phyloP scores from a whole-genome alignment of 768 basidiomycete genomes.

The Neoboletus subvelutipes region DNA sequence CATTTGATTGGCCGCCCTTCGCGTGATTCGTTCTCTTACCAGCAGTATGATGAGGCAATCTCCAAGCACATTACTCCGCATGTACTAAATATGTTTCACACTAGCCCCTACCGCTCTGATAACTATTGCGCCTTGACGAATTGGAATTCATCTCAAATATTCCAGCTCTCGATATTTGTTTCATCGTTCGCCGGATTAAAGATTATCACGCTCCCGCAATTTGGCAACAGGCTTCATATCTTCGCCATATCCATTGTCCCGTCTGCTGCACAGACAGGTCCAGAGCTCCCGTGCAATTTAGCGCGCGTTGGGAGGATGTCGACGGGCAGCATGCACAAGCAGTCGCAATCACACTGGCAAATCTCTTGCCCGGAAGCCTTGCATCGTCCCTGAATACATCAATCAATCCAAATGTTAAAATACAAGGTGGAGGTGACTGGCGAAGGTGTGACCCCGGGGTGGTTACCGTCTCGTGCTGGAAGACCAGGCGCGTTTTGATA shows the following conservation, averaged over 20 bases:
- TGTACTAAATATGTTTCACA: no score
- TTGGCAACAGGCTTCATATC: conserved; percentile 42
- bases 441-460: conserved; percentile 39
- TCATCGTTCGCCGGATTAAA: conserved; percentile 40
- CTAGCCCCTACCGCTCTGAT: conserved; percentile 48
- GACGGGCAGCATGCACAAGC: conserved; percentile 41
- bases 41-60: no score
- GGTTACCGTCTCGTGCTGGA: conserved; percentile 47
- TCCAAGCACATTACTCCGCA: no score
- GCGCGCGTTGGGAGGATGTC: conserved; percentile 45
- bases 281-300: conserved; percentile 42
- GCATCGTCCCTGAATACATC: conserved; percentile 30
- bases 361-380: conserved; percentile 41
- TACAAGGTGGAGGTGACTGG: conserved; percentile 41
- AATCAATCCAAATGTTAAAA: conserved; percentile 31
- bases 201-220: conserved; percentile 45
- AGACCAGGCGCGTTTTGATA: conserved; percentile 51
- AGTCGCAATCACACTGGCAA: conserved; percentile 52
- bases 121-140: conserved; percentile 34
- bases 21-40: no score
- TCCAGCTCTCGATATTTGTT: conserved; percentile 44
- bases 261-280: conserved; percentile 20
- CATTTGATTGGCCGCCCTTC: no score
- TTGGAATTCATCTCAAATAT: conserved; percentile 44
- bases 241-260: conserved; percentile 44